Evolutionary conservation across 495 filamentous ascomycete genomes (phyloP), one percentile per base, ranked within the genome.

Genomic region (Staphylotrichum longicolle): DNA sequence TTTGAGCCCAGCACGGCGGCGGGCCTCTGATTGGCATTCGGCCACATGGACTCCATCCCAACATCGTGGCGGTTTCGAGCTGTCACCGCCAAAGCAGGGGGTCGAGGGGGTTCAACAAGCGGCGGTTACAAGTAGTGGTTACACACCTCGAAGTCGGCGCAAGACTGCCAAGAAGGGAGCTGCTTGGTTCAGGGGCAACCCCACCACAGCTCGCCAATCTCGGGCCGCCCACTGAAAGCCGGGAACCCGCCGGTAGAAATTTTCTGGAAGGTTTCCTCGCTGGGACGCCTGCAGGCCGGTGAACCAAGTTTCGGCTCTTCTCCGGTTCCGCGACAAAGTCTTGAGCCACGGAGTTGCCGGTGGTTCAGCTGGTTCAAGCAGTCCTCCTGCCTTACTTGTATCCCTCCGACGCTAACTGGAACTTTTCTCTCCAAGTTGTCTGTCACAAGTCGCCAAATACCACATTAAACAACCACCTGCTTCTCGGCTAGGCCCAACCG

Each of bases 211-310:
- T 15, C 54, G 54, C 54, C 57, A 58, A 51, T 51, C 61, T 52
- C 41, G 54, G 49, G 48, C 56, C 46, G 56, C 34, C 20, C 46
- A 51, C 10, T 6, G 20, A 32, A 15, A 32, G 15, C 35, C 46
- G 37, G 37, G 27, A 57, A 12, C 30, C 2, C 5, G 9, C 37
- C 44, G 9, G 20, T 34, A 32, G 57, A 64, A 50, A n/a, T 57
- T 50, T 64, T 64, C 63, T 57, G 34, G 63, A 64, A 64, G n/a
- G 5, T 34, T 64, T 64, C 57, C 63, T 42, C 39, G 32, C 15
- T 57, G 15, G 62, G 57, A 27, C 50, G 3, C 7, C 20, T 27
- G 20, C 20, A 27, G 20, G 20, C 20, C 32, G 14, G 49, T 56
- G 51, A 41, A 58, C 35, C 34, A 32, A 14, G 44, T 48, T 47